Evolutionary conservation across 495 filamentous ascomycete genomes (phyloP).

Genomic region (Xylaria intraflava): DNA sequence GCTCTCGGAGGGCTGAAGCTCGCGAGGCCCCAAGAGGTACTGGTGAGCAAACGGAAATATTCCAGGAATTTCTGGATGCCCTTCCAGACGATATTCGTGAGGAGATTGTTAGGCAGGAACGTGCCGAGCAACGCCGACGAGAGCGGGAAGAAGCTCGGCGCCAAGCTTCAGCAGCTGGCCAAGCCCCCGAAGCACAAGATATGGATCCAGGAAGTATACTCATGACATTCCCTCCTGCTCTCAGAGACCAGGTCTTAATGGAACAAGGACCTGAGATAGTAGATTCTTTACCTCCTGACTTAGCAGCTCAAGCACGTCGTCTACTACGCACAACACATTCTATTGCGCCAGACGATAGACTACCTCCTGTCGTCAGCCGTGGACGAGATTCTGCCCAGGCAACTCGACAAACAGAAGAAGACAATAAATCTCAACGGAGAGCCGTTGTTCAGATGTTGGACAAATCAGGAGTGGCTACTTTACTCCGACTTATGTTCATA

Average conservation of each 20-base stretch:
- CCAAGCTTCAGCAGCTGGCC: slow-evolving; percentile 47
- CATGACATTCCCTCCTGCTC: slow-evolving; percentile 75
- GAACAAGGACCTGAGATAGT: slow-evolving; percentile 88
- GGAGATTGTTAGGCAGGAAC: slow-evolving; percentile 85
- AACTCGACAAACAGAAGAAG: slow-evolving; percentile 23
- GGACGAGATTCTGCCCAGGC: slow-evolving; percentile 25
- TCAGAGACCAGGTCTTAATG: slow-evolving; percentile 79
- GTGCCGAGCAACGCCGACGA: slow-evolving; percentile 78
- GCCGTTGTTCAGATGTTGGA: slow-evolving; percentile 93
- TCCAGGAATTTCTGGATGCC: slow-evolving; percentile 89
- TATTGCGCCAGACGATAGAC: slow-evolving; percentile 17
- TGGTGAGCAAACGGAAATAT: slow-evolving; percentile 83
- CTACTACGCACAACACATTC: slow-evolving; percentile 27
- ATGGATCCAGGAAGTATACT: slow-evolving; percentile 93
- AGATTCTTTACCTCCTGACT: slow-evolving; percentile 74
- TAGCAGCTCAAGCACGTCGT: slow-evolving; percentile 78
- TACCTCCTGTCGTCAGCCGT: slow-evolving; percentile 17
- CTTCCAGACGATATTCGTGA: slow-evolving; percentile 82
- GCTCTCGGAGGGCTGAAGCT: slow-evolving; percentile 73
- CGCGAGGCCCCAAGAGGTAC: slow-evolving; percentile 49
- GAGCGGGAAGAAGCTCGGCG: slow-evolving; percentile 68
- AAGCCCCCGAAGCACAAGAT: slow-evolving; percentile 58
- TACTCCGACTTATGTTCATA: slow-evolving; percentile 95
- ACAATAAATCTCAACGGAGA: slow-evolving; percentile 61
- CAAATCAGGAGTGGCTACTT: slow-evolving; percentile 86